Conservation (phyloP, 371 early-diverging fungal species). For the Mortierella sp. region DNA sequence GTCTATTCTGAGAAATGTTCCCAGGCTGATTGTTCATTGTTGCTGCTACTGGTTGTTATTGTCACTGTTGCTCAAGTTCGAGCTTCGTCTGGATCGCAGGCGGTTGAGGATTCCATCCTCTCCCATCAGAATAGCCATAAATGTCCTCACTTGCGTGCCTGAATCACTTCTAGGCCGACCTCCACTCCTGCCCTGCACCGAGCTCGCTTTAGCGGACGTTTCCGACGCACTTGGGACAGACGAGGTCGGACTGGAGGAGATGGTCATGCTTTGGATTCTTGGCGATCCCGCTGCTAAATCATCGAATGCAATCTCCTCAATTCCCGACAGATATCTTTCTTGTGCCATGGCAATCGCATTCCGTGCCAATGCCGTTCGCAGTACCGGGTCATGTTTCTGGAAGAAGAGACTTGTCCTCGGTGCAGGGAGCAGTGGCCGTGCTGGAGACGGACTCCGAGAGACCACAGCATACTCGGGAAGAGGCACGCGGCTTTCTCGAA, state of each 20-base stretch:
- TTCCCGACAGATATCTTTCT: constrained; percentile 37
- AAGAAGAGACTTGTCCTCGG: constrained; percentile 42
- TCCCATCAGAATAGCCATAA: constrained; percentile 38
- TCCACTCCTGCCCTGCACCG: no score
- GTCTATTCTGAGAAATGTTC: not conserved
- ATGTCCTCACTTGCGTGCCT: constrained; percentile 27
- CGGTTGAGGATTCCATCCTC: constrained; percentile 38
- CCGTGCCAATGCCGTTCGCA: constrained; percentile 35
- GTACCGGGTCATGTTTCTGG: constrained; percentile 41
- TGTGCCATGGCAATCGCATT: constrained; percentile 40
- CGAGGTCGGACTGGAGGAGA: constrained; percentile 8
- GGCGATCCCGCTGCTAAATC: constrained; percentile 10
- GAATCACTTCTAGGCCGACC: constrained; percentile 27
- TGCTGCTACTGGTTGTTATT: not conserved
- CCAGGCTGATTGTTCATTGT: no score
- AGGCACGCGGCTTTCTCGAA: constrained; percentile 4
- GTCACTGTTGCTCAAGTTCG: constrained; percentile 5
- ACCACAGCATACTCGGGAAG: constrained; percentile 4
- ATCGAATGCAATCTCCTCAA: constrained; percentile 43
- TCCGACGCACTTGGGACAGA: not conserved
- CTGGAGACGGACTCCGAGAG: constrained; percentile 33
- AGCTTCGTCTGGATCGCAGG: constrained; percentile 18
- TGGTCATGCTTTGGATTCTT: not conserved
- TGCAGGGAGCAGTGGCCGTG: constrained; percentile 10
- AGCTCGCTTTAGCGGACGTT: no score